Base-by-base conservation (phyloP, 768 basidiomycete species). In the Russula sp. region DNA sequence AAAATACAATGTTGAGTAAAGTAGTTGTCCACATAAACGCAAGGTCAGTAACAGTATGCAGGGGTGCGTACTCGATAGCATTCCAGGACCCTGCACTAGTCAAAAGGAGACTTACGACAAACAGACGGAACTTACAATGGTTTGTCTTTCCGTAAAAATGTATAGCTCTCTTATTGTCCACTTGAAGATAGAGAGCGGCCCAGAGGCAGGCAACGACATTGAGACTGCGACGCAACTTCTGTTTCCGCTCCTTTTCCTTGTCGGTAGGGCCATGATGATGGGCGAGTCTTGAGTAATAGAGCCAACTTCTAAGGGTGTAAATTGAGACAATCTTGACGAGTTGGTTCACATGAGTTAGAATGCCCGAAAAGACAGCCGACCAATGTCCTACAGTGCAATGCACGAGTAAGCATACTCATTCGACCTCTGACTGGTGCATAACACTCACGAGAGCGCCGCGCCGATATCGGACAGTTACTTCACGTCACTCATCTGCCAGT, bases 1-100 rank as follows among this genome's bases (percentile, higher is more conserved):
- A 27, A 11, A 81, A 70, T 8, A 77, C 59, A 47, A 77, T 61
- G 71, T 78, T 78, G 22, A 74, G 40, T 27, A 77, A 62, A 5
- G 75, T 77, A 0, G 80, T 71, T 1, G 76, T 50, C 80, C 82
- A 84, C 34, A 82, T 69, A 76, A 80, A 82, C 2, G 78, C 66
- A 61, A 82, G 82, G 59, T 82, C 81, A 1, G 80, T 73, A 5
- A 74, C 75, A 34, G 82, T 77, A 51, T 73, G 75, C 62, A 80
- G 76, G 9, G 68, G 67, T 14, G 66, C 66, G 64, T 72, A 79
- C 0, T 70, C 59, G 9, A 70, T 57, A 2, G 66, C 63, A 34
- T 82, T 82, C 81, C 82, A 82, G 64, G 81, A 82, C 82, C 81
- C 80, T 81, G 35, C 44, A 32, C 18, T 2, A n/a, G 22, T 55